These are phyloP conservation scores for Fremontodendron californicum DNA, from an alignment of 345 rosid species.

Conservation along the genomic window DNA sequence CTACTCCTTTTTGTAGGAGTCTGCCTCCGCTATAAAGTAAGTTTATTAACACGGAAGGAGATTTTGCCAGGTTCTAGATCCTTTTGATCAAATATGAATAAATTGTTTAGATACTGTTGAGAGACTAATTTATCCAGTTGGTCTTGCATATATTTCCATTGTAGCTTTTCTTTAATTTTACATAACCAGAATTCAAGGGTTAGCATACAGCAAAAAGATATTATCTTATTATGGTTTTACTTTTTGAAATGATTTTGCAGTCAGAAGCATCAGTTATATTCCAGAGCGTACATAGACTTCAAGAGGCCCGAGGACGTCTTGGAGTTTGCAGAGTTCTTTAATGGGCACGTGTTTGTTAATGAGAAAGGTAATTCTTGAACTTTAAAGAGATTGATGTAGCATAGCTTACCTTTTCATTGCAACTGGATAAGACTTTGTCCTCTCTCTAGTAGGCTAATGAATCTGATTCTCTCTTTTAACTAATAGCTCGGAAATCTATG, in stretches of 20 bases:
- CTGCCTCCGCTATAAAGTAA: background rate
- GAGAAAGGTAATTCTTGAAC: constrained; percentile 59
- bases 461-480: background rate
- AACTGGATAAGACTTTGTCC: too few species aligned
- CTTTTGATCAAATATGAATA: background rate
- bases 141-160: background rate
- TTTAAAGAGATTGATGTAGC: background rate
- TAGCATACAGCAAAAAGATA: background rate
- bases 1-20: background rate
- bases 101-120: background rate
- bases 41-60: background rate
- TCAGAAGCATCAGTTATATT: constrained; percentile 50
- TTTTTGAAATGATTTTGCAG: constrained; percentile 39
- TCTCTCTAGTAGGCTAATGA: too few species aligned
- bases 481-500: background rate
- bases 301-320: constrained; percentile 57
- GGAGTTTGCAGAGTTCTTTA: constrained; percentile 71
- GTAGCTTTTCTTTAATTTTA: constrained; percentile 1
- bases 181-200: background rate
- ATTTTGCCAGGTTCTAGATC: background rate
- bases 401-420: background rate
- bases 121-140: background rate
- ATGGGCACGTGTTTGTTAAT: constrained; percentile 68
- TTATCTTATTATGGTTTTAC: constrained; percentile 3
- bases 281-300: constrained; percentile 69